These are phyloP conservation scores for Ogataea nonfermentans DNA, from an alignment of 805 yeast genomes.

Conservation along the genomic window DNA sequence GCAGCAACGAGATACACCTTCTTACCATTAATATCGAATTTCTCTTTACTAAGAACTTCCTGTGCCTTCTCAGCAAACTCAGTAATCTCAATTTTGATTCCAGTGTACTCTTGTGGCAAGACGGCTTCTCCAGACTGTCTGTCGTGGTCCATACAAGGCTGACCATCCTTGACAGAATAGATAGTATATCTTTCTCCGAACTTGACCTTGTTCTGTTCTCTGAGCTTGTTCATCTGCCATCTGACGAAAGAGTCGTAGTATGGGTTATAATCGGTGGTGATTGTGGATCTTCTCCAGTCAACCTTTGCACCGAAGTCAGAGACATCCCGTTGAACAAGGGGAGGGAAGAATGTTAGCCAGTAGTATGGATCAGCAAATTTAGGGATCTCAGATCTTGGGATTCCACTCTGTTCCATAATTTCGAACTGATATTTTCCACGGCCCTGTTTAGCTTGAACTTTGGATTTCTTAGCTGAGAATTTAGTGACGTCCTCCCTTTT, in stretches of 20 bases:
- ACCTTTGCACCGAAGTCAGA: constrained; percentile 84
- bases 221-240: constrained; percentile 94
- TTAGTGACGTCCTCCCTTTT: constrained; percentile 78
- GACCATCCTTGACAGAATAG: constrained; percentile 97
- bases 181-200: constrained; percentile 98
- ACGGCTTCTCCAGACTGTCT: constrained; percentile 97
- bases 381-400: constrained; percentile 75
- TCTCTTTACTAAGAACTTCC: constrained; percentile 48
- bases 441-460: constrained; percentile 92
- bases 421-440: constrained; percentile 93
- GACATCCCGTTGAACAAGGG: constrained; percentile 79
- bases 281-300: constrained; percentile 96
- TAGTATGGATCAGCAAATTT: constrained; percentile 89
- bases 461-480: constrained; percentile 88
- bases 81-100: constrained; percentile 75
- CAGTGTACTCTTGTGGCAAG: constrained; percentile 93
- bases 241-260: constrained; percentile 92
- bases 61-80: constrained; percentile 60
- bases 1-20: constrained; percentile 88
- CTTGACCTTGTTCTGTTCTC: constrained; percentile 84
- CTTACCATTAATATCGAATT: constrained; percentile 49
- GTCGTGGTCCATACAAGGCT: constrained; percentile 99
- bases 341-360: constrained; percentile 93
- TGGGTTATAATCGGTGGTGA: constrained; percentile 93
- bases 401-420: constrained; percentile 93